Percentiles rank a stretch among this genome's conserved stretches.
Conservation (phyloP, 2,329 filamentous ascomycete species). For the Exserohilum turcica region DNA sequence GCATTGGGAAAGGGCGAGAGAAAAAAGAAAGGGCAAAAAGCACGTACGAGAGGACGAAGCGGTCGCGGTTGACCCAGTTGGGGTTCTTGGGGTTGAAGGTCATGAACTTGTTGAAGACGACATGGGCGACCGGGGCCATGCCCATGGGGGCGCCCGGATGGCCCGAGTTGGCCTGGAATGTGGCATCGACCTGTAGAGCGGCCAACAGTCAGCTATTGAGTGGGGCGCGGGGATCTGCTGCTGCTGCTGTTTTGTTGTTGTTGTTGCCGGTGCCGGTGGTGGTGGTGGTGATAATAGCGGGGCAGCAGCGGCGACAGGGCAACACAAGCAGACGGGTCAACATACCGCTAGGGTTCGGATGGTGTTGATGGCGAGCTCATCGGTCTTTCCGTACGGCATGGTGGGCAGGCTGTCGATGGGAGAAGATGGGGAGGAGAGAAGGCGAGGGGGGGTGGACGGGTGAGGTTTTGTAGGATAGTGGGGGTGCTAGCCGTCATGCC, state of each 20-base stretch:
- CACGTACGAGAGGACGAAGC: constrained; percentile 98
- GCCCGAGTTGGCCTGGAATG: constrained; percentile 91
- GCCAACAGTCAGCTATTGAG: constrained; percentile 41
- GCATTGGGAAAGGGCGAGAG: neutral
- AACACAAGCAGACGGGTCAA: constrained; percentile 38
- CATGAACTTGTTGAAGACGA: constrained; percentile 99
- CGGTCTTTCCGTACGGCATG: constrained; percentile 88
- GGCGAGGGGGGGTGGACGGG: constrained; percentile 15
- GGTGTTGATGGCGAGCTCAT: constrained; percentile 95
- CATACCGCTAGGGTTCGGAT: constrained; percentile 95
- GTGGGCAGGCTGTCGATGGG: constrained; percentile 46
- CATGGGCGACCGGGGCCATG: constrained; percentile 93
- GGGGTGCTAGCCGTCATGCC: constrained; percentile 16
- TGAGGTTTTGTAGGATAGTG: constrained; percentile 29
- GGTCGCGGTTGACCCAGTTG: constrained; percentile 94
- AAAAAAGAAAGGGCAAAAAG: neutral
- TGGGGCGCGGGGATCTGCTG: no score
- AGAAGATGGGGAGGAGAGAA: constrained; percentile 20
- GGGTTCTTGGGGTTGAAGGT: constrained; percentile 99
- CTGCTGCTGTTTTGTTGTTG: no score
- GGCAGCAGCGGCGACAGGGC: constrained; percentile 12
- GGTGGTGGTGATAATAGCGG: constrained; percentile 17
- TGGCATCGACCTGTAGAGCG: constrained; percentile 85
- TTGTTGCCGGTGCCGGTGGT: constrained; percentile 35
- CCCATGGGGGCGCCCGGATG: constrained; percentile 99